Evolutionary conservation across 2,329 filamentous ascomycete genomes (phyloP).

Genomic region (Thelonectria rubi): DNA sequence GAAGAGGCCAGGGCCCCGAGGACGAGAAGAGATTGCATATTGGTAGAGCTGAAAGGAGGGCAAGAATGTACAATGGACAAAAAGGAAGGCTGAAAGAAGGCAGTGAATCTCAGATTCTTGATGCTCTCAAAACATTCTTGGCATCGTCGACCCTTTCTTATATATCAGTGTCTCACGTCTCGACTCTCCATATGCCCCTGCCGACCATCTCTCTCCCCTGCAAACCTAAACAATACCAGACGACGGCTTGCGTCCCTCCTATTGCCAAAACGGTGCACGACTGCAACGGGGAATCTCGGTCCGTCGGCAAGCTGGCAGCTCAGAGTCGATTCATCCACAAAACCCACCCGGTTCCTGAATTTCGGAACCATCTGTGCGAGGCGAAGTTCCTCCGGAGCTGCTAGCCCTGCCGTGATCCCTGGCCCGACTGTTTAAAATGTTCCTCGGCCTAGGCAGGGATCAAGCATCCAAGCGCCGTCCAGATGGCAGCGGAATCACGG

Average conservation of each 20-base stretch:
- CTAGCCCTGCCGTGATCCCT: too few species aligned
- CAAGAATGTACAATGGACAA: neutral
- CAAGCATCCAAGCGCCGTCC: too few species aligned
- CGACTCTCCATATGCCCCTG: neutral
- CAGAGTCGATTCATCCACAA: conserved; percentile 1
- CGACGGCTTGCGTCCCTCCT: conserved; percentile 26
- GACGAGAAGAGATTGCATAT: conserved; percentile 35
- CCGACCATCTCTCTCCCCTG: neutral
- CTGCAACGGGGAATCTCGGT: conserved; percentile 22
- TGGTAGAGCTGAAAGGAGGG: neutral
- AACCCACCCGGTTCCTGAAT: conserved; percentile 14
- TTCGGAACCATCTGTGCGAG: conserved; percentile 14
- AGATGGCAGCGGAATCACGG: conserved; percentile 9
- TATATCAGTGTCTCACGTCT: neutral
- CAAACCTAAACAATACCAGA: neutral
- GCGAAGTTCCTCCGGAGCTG: neutral
- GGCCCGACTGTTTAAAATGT: neutral
- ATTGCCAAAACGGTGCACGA: conserved; percentile 1
- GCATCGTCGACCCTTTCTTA: neutral
- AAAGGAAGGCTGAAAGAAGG: neutral
- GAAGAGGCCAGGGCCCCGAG: conserved; percentile 43
- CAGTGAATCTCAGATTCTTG: neutral
- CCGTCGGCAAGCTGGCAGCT: conserved; percentile 9
- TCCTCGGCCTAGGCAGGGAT: neutral
- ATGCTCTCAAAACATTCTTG: neutral